Conservation (phyloP, 2,329 filamentous ascomycete genomes). For the Trichoderma breve region DNA sequence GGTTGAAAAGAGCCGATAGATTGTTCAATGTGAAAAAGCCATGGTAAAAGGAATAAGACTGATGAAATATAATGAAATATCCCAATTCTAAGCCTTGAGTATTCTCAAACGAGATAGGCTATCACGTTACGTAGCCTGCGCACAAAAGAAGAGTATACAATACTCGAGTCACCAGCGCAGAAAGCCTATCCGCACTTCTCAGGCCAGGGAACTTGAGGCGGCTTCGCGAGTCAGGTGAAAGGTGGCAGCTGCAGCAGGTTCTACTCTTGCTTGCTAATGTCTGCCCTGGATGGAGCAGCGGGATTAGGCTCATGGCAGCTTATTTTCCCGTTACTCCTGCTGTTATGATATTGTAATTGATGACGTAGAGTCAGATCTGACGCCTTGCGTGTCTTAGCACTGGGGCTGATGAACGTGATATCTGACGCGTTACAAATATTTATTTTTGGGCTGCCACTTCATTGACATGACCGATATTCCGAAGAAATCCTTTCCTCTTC, state of each 20-base stretch:
- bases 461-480: background rate
- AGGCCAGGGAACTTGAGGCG: too few relatives aligned
- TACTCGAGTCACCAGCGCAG: background rate
- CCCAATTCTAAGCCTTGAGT: background rate
- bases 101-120: background rate
- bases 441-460: background rate
- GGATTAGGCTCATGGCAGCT: background rate
- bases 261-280: background rate
- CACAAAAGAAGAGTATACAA: background rate
- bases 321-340: background rate
- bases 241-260: background rate
- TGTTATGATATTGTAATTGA: background rate
- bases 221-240: background rate
- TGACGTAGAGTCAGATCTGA: background rate
- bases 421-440: background rate
- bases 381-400: background rate
- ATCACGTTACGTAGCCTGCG: background rate
- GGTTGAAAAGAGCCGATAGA: background rate
- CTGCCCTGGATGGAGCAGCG: background rate
- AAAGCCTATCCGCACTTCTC: background rate
- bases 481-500: background rate
- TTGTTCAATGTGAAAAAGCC: background rate
- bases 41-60: background rate
- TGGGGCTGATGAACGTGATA: background rate
- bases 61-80: background rate